Conservation (phyloP, 352 stramenopile genomes). For the Phytopythium aichiense region DNA sequence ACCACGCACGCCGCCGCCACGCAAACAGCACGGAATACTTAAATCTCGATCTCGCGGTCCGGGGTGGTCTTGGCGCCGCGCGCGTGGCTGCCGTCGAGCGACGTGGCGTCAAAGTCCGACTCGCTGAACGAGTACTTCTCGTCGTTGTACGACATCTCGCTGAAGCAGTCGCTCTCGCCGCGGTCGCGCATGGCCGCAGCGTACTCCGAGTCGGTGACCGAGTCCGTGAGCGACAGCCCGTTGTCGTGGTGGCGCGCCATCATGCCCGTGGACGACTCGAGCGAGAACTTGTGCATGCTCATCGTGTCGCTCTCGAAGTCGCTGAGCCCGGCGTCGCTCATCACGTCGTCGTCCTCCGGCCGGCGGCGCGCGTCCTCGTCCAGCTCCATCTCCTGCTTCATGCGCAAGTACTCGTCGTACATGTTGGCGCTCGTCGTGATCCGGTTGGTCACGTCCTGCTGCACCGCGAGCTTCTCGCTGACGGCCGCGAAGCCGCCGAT, state of each 20-base stretch:
- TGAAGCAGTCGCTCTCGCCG: constrained; percentile 66
- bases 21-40: constrained; percentile 8
- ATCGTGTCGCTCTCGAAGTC: constrained; percentile 55
- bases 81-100: constrained; percentile 31
- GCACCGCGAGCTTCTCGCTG: constrained; percentile 33
- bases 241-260: constrained; percentile 14
- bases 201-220: constrained; percentile 71
- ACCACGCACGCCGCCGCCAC: not conserved
- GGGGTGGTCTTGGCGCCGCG: constrained; percentile 17
- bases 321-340: constrained; percentile 41
- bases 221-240: constrained; percentile 37
- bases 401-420: constrained; percentile 69
- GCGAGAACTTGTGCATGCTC: constrained; percentile 47
- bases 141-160: constrained; percentile 81
- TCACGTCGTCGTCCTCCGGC: constrained; percentile 27
- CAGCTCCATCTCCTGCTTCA: constrained; percentile 77
- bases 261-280: constrained; percentile 39
- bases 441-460: constrained; percentile 45
- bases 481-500: constrained; percentile 42
- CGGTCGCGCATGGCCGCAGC: constrained; percentile 40
- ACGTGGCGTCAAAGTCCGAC: constrained; percentile 31
- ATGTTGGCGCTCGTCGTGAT: constrained; percentile 57
- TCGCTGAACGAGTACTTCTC: constrained; percentile 76
- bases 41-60: constrained; percentile 70
- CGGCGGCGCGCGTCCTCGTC: constrained; percentile 29